phyloP scores from a whole-genome alignment of 805 yeast species.

The Brettanomyces nanus region DNA sequence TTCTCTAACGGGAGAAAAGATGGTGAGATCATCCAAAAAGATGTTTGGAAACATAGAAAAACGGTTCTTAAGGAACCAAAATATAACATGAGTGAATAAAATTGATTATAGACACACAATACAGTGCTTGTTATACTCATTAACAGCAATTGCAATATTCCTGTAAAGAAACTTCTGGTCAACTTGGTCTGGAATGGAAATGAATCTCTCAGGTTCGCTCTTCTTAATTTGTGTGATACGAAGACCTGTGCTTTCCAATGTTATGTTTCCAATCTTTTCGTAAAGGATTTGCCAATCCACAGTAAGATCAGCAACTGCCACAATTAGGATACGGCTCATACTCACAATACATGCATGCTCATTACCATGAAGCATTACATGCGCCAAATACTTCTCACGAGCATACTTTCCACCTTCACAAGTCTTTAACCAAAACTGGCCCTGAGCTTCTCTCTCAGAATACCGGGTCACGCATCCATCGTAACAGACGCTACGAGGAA shows the following conservation, averaged over 20 bases:
- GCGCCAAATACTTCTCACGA: constrained; percentile 75
- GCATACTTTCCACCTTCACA: constrained; percentile 73
- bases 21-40: constrained; percentile 36
- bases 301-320: constrained; percentile 51
- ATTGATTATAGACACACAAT: constrained; percentile 19
- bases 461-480: constrained; percentile 72
- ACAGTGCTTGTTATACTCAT: constrained; percentile 56
- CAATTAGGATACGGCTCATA: constrained; percentile 56
- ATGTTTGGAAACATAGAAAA: constrained; percentile 32
- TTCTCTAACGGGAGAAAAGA: constrained; percentile 36
- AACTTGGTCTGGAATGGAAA: constrained; percentile 65
- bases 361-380: constrained; percentile 72
- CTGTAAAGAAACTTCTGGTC: constrained; percentile 61
- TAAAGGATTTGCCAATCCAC: constrained; percentile 68
- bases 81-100: background rate
- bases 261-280: constrained; percentile 57
- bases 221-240: constrained; percentile 44
- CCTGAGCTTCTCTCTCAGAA: constrained; percentile 79
- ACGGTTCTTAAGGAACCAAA: background rate
- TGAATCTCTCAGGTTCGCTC: constrained; percentile 41
- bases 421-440: constrained; percentile 84
- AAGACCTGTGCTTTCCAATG: constrained; percentile 75
- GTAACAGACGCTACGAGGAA: constrained; percentile 68
- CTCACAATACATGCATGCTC: constrained; percentile 74
- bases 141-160: constrained; percentile 73